A percentile compares a stretch with the other conserved stretches of the same genome.
phyloP scores from a whole-genome alignment of 176 grass and related monocot genomes.

The Musa beccarii region DNA sequence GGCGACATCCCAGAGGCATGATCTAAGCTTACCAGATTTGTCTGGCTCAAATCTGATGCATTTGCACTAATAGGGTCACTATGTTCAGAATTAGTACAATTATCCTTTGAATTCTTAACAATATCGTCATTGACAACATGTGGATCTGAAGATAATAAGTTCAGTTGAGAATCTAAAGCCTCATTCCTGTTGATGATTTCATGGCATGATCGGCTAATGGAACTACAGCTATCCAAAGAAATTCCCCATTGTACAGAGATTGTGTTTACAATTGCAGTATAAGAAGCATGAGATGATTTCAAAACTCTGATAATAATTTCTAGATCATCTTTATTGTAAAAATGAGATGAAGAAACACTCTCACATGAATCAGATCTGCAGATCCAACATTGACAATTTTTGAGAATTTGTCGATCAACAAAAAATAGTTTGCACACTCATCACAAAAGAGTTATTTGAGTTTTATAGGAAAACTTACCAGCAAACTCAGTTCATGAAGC shows the following conservation, averaged over 20 bases:
- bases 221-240: slow-evolving; percentile 33
- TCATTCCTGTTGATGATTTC: slow-evolving; percentile 33
- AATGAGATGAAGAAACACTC: slow-evolving; percentile 40
- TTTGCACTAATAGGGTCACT: slow-evolving; percentile 26
- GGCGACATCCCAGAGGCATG: slow-evolving; percentile 11
- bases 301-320: slow-evolving; percentile 47
- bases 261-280: slow-evolving; percentile 43
- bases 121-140: slow-evolving; percentile 8
- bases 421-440: not conserved
- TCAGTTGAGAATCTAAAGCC: slow-evolving; percentile 23
- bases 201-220: slow-evolving; percentile 4
- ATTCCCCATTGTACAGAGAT: slow-evolving; percentile 42
- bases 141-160: slow-evolving; percentile 18
- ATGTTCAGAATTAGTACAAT: slow-evolving; percentile 22
- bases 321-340: slow-evolving; percentile 64
- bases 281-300: slow-evolving; percentile 46
- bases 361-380: slow-evolving; percentile 80
- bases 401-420: not conserved
- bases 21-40: slow-evolving; percentile 25
- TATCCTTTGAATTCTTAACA: slow-evolving; percentile 13
- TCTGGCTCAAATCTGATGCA: slow-evolving; percentile 22
- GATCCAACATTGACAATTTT: slow-evolving; percentile 1
- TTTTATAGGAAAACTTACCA: too few relatives aligned
- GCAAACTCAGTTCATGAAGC: too few relatives aligned
- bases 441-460: not conserved